phyloP scores from a whole-genome alignment of 192 early-diverging fungal genomes.

The Gorgonomyces haynaldii region DNA sequence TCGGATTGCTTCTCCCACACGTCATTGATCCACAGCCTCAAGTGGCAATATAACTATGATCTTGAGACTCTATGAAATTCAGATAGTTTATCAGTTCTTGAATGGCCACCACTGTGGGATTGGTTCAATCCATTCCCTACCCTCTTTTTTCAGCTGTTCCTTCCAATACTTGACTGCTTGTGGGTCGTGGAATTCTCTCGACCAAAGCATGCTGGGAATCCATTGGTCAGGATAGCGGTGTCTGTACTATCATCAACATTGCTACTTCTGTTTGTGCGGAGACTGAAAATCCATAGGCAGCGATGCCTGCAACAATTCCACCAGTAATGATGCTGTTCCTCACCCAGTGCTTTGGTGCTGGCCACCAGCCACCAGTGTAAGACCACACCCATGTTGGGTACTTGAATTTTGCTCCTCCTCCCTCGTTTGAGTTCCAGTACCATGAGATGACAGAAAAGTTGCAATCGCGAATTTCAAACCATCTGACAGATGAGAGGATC shows the following conservation, averaged over 20 bases:
- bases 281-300: constrained; percentile 14
- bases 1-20: too few species aligned
- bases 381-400: constrained; percentile 8
- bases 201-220: constrained; percentile 49
- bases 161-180: constrained; percentile 31
- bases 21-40: too few species aligned
- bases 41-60: too few species aligned
- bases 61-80: too few species aligned
- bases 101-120: constrained; percentile 35
- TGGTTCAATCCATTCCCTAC: constrained; percentile 45
- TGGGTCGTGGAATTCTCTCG: constrained; percentile 43
- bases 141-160: constrained; percentile 35
- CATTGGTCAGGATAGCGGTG: constrained; percentile 35
- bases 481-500: too few species aligned
- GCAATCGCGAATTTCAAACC: too few species aligned
- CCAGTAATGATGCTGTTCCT: constrained; percentile 27
- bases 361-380: constrained; percentile 29
- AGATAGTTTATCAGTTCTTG: constrained; percentile 9
- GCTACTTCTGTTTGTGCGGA: constrained; percentile 30
- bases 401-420: not conserved
- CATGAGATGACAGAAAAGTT: too few species aligned
- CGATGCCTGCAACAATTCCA: constrained; percentile 12
- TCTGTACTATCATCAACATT: constrained; percentile 19
- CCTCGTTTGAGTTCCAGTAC: not conserved
- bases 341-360: constrained; percentile 21